Evolutionary conservation across 2,329 filamentous ascomycete species (phyloP), one percentile per base, ranked within the genome.

Genomic region (Scedosporium aurantiacum): DNA sequence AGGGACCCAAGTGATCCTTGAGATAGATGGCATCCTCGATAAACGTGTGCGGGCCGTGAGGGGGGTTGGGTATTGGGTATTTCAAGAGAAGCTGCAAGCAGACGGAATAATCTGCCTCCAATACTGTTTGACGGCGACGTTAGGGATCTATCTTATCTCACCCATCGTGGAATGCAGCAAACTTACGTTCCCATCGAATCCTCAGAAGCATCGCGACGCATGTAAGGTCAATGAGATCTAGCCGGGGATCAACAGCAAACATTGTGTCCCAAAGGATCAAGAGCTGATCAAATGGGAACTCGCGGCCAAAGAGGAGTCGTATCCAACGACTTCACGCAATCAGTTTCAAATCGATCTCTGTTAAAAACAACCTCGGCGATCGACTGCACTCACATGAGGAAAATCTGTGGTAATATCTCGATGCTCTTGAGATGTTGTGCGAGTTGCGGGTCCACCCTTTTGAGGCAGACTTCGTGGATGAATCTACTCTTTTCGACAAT

Each of bases 361-460:
- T 10, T 14, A 2, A 16, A 12, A 40, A 28, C 21, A n/a, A 47
- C 43, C 45, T 21, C 16, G 7, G 21, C 63, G 41, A 21, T 5
- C 7, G 18, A 3, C n/a, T 50, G 16, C 12, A 71, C 80, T 72
- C 75, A 94, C 89, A 97, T 95, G 25, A 97, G 77, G 70, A 97
- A 99, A 58, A 99, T 93, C 68, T 99, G 94, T 1, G 94, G 94
- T n/a, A 97, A 76, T 64, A 99, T 86, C 63, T 97, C 93, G 56
- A 97, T 86, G 63, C 84, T 82, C 63, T 86, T 86, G 18, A 99
- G 80, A 71, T 97, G 92, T 25, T 80, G 79, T 14, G 90, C 88
- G 28, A 97, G 80, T 68, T 91, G 88, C n/a, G 89, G 87, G 70
- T 97, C 94, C 32, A 91, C 80, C 65, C 85, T 87, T 62, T 84